A percentile compares a stretch with the other conserved stretches of the same genome.
Evolutionary conservation across 176 grass and related monocot genomes (phyloP).

Genomic region (Calamus simplicifolius): DNA sequence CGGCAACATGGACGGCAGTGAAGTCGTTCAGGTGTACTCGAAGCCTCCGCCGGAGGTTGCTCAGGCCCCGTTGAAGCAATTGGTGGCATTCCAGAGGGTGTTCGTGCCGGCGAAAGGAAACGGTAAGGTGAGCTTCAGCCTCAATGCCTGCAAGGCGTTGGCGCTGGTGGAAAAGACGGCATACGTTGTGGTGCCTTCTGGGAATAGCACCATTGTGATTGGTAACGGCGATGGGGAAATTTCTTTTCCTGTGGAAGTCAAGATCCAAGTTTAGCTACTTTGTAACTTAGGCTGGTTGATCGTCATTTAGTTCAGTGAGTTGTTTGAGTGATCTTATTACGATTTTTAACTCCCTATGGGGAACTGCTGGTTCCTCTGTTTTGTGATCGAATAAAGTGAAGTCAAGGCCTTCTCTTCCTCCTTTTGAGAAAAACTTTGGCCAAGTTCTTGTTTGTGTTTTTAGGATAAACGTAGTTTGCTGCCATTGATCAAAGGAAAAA

Average conservation of each 20-base stretch:
- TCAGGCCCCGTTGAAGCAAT: slow-evolving; percentile 32
- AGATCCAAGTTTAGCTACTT: background rate
- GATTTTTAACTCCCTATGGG: no score
- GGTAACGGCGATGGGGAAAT: slow-evolving; percentile 11
- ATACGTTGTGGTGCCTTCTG: slow-evolving; percentile 35
- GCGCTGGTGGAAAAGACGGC: slow-evolving; percentile 37
- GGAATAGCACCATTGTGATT: slow-evolving; percentile 22
- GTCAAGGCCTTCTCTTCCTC: no score
- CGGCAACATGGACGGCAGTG: slow-evolving; percentile 10
- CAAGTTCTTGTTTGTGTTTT: no score
- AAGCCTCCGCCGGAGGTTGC: slow-evolving; percentile 23
- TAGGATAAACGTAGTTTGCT: no score
- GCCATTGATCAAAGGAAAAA: no score
- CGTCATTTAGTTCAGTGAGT: no score
- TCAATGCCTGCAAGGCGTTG: slow-evolving; percentile 34
- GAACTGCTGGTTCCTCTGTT: no score
- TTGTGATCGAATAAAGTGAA: no score
- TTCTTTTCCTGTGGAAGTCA: background rate
- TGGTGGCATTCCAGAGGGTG: slow-evolving; percentile 39
- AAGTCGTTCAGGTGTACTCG: slow-evolving; percentile 30
- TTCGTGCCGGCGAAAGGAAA: slow-evolving; percentile 5
- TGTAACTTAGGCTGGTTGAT: no score
- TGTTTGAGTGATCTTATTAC: no score
- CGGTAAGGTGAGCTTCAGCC: slow-evolving; percentile 7
- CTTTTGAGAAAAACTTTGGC: no score